Percentiles rank a stretch among this genome's conserved stretches.
phyloP scores from a whole-genome alignment of 2,329 filamentous ascomycete genomes.

The Colletotrichum higginsianum region DNA sequence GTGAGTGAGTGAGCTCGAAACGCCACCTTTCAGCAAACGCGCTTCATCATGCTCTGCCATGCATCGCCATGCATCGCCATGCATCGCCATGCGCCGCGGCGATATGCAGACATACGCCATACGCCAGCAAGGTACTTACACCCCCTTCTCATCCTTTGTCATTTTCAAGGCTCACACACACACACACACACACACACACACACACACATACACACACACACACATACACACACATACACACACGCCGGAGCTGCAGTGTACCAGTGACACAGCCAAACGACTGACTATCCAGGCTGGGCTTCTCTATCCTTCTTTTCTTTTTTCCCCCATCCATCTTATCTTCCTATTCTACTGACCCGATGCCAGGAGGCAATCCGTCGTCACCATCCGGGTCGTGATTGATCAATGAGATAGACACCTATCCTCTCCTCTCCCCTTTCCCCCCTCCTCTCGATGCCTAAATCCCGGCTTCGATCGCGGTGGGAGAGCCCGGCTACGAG shows the following conservation, averaged over 20 bases:
- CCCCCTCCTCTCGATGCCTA: no score
- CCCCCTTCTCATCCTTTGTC: neutral
- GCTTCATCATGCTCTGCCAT: neutral
- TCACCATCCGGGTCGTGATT: neutral
- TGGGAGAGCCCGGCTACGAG: neutral
- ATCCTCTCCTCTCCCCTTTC: no score
- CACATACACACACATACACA: neutral
- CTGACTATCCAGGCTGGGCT: no score
- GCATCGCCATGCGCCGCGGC: no score
- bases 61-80: neutral
- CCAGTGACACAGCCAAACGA: neutral
- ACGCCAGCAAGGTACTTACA: neutral
- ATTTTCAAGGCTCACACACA: neutral
- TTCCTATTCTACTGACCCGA: no score
- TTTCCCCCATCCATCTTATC: no score
- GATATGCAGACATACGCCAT: no score
- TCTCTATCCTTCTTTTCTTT: no score
- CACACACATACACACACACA: no score
- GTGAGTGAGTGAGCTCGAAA: neutral
- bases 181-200: no score
- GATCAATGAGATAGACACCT: neutral
- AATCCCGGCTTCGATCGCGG: slow-evolving; percentile 1
- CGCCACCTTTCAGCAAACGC: neutral
- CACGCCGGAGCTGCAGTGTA: neutral
- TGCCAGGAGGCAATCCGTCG: neutral